These are phyloP conservation scores for Zygoascus tannicola DNA, from an alignment of 805 yeast species.

Conservation along the genomic window DNA sequence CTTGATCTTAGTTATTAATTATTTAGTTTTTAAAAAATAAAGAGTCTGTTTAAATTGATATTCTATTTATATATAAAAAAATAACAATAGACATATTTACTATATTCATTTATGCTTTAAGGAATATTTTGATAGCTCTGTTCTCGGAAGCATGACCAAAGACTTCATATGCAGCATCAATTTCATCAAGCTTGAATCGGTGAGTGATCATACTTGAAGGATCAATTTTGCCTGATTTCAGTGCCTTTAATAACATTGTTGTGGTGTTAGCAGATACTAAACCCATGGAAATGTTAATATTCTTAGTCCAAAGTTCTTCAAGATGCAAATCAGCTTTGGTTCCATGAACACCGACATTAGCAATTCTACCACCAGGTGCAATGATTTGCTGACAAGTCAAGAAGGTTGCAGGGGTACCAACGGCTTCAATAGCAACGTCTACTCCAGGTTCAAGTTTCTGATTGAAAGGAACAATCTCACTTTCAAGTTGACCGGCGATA, in stretches of 20 bases:
- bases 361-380: slow-evolving; percentile 60
- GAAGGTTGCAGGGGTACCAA: slow-evolving; percentile 73
- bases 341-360: slow-evolving; percentile 79
- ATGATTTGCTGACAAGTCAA: slow-evolving; percentile 54
- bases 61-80: no score
- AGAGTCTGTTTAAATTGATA: no score
- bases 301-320: slow-evolving; percentile 57
- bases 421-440: slow-evolving; percentile 67
- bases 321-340: slow-evolving; percentile 63
- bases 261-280: slow-evolving; percentile 42
- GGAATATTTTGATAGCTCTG: slow-evolving; percentile 53
- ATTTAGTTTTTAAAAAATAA: no score
- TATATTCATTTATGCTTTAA: slow-evolving; percentile 2
- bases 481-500: slow-evolving; percentile 27
- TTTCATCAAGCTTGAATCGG: slow-evolving; percentile 58
- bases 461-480: slow-evolving; percentile 41
- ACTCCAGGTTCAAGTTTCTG: slow-evolving; percentile 49
- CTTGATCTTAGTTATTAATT: no score
- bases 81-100: no score
- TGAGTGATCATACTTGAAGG: slow-evolving; percentile 66
- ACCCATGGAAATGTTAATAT: slow-evolving; percentile 48
- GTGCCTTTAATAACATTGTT: slow-evolving; percentile 29
- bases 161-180: slow-evolving; percentile 64
- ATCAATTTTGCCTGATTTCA: slow-evolving; percentile 46
- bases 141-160: slow-evolving; percentile 43